A percentile compares a stretch with the other conserved stretches of the same genome.
phyloP scores from a whole-genome alignment of 176 grass and related monocot genomes.

The Neostapfia colusana region DNA sequence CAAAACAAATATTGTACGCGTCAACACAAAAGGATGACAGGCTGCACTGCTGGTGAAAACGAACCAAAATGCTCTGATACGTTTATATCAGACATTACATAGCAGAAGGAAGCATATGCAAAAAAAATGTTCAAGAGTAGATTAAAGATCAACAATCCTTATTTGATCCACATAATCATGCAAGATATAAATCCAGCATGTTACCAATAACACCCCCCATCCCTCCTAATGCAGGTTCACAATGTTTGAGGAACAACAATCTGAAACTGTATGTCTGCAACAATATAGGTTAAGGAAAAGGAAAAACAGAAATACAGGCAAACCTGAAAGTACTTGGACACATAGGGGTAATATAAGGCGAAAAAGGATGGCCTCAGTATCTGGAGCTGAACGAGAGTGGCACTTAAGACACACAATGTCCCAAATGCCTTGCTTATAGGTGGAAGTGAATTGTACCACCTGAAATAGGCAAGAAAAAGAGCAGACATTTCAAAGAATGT shows the following conservation, averaged over 20 bases:
- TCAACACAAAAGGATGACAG: constrained; percentile 17
- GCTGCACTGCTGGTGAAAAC: not conserved
- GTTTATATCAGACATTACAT: not conserved
- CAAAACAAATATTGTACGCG: constrained; percentile 15
- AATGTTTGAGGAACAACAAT: constrained; percentile 12
- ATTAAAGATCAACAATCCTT: not conserved
- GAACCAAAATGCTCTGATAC: not conserved
- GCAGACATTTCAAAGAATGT: not conserved
- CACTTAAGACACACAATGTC: constrained; percentile 70
- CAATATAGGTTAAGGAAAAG: not conserved
- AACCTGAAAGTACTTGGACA: constrained; percentile 77
- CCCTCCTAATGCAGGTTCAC: not conserved
- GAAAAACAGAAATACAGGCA: constrained; percentile 29
- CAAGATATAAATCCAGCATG: constrained; percentile 4
- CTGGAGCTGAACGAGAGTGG: constrained; percentile 43
- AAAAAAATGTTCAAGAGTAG: not conserved
- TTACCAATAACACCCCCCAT: constrained; percentile 10
- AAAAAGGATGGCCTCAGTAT: not conserved
- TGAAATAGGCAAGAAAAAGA: constrained; percentile 43
- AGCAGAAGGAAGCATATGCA: not conserved
- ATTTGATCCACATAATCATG: not conserved
- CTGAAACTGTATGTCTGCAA: not conserved
- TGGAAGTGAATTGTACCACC: constrained; percentile 95
- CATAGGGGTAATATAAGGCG: constrained; percentile 33
- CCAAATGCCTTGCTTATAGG: constrained; percentile 89